Base-by-base conservation (phyloP, 768 basidiomycete species). In the Lyophyllum atratum region DNA sequence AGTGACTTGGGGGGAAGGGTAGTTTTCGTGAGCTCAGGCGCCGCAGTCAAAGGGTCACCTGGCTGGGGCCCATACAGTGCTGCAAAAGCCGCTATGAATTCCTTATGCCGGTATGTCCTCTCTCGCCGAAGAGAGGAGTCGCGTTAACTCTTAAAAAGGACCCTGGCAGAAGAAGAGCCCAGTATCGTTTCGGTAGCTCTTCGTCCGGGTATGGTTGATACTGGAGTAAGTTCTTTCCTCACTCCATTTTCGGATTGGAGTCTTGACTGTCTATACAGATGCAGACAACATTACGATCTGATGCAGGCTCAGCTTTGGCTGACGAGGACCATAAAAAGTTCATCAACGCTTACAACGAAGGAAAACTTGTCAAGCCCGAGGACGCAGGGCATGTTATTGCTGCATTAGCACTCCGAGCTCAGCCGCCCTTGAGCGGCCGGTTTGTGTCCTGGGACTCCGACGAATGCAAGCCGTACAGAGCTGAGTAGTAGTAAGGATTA, bases 141-240 rank as follows among this genome's bases (percentile, higher is more conserved):
- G 34, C 25, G 19, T 42, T 49, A 29, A 49, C 47, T 28, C 26
- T 19, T 28, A 15, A 9, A 15, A 28, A 93, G 94, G 70, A 96
- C 93, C 0, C 75, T 96, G 19, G 90, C 87, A 17, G 83, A 83
- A 63, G 95, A 97, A 69, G 94, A 97, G 69, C 84, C 84, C n/a
- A 75, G 79, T 31, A 74, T 97, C 34, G 78, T 81, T 8, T 85
- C 86, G 3, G 80, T 95, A 29, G 89, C 95, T 15, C 63, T 97
- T 2, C 84, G 94, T 3, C 95, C 95, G 0, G 95, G 95, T 14
- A 87, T 87, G 72, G 93, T 97, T 25, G 86, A 95, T 59, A 95
- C 93, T 8, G 74, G 72, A 25, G 93, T 92, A 69, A 62, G 83
- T 79, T 17, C 21, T 45, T 2, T 49, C 37, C 52, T 5, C 42